Base-by-base conservation (phyloP, 495 filamentous ascomycete genomes). In the Daldinia bambusicola region DNA sequence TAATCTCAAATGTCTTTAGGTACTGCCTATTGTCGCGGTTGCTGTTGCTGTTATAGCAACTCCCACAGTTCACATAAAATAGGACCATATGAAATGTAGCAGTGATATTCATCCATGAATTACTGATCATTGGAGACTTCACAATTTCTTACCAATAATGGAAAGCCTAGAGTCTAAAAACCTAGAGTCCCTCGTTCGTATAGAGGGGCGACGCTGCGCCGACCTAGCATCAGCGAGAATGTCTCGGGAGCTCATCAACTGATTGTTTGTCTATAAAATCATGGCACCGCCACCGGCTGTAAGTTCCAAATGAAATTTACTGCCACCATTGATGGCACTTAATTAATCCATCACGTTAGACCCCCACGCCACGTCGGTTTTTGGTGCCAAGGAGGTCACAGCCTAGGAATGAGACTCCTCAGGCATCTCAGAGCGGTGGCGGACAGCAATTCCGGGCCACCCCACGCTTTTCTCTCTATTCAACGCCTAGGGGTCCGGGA, bases 301-400 rank as follows among this genome's bases (percentile, higher is more conserved):
- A 70, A 9, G 75, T 73, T 26, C 13, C 18, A 1, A 26, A 37
- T 8, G 1, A 37, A 1, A 4, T 18, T 36, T 2, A 32, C 40
- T 26, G 3, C 16, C 6, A 36, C 32, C 4, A 37, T 18, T 20
- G 2, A 38, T 13, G 4, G 6, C 4, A 41, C 26, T 1, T 26
- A 26, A 59, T 43, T 59, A 14, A 32, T 22, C 36, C 26, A 65
- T 6, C 32, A 16, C 13, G 16, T 6, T 34, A 84, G 82, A 84
- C 82, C 10, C 81, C 81, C 5, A 80, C 79, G 13, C 76, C 82
- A 2, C 77, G 77, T 38, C 79, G 81, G 13, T 84, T 83, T 63
- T 67, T 83, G 16, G 75, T 77, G 56, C 75, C 81, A 14, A 82
- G 77, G 71, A 67, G 76, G 31, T 76, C 77, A 12, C 80, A 80